Base-by-base conservation (phyloP, 2,329 filamentous ascomycete genomes). In the Emmonsia crescens region DNA sequence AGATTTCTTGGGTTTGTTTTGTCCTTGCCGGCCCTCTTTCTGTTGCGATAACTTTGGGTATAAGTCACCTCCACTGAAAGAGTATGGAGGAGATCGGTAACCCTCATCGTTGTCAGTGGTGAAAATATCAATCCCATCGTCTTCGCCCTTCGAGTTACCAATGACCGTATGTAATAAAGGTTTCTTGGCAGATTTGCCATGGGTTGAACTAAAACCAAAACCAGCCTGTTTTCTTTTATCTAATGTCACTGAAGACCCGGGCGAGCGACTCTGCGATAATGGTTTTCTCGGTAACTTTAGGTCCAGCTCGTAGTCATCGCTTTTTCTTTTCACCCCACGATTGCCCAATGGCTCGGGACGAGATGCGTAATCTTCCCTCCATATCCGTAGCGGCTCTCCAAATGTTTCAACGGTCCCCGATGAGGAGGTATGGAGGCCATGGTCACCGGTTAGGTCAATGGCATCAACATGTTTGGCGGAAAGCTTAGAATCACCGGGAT, bases 291-390 rank as follows among this genome's bases (percentile, higher is more conserved):
- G 70, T 2, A 72, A 74, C 5, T 69, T 62, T 27, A 75, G 67
- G 61, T 77, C 75, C 5, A 71, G 73, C 44, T 71, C 69, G 61
- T 77, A 77, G 62, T 80, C 79, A 27, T 79, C 74, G 63, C 78
- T 80, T 66, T 79, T 80, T 58, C 79, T 72, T 67, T 80, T 81
- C 66, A 76, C 79, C 5, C 76, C 76, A 64, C 72, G 73, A 59
- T 73, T 75, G 24, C 73, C 68, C 10, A 66, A 33, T 27, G 76
- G 74, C 48, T 72, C 71, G 58, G 68, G 68, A 24, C 75, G 72
- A 55, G 68, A 69, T 16, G 77, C 76, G 60, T 70, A 72, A 46
- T 77, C 75, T 66, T 79, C 77, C 46, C 68, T 73, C 78, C 78
- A 80, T 66, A 79, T 62, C 31, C 67, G 67, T 44, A 69, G 72